Percentiles rank a stretch among this genome's conserved stretches.
Conservation (phyloP, 208 protist genomes). For the Leishmania gerbilli region DNA sequence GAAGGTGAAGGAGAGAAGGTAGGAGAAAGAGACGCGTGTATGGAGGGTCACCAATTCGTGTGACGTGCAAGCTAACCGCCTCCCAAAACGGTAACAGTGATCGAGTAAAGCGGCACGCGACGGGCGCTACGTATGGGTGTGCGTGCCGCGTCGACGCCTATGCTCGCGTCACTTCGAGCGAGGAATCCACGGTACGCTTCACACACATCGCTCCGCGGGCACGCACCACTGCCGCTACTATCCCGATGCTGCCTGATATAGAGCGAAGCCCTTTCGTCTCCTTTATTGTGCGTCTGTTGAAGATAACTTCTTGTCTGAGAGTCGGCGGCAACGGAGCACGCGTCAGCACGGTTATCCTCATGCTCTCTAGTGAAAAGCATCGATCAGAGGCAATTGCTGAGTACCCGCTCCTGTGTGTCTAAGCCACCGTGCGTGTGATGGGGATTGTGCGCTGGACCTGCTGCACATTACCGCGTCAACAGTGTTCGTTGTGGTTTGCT, state of each 20-base stretch:
- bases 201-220: not conserved
- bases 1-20: not conserved
- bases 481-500: not conserved
- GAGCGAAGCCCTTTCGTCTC: not conserved
- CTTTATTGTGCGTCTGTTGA: not conserved
- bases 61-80: not conserved
- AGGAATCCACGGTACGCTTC: not conserved
- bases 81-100: not conserved
- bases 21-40: not conserved
- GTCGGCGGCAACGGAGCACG: not conserved
- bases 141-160: not conserved
- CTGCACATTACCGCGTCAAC: not conserved
- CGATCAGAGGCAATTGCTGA: not conserved
- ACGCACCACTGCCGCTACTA: not conserved
- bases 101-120: not conserved
- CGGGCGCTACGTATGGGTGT: not conserved
- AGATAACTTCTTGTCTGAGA: not conserved
- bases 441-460: not conserved
- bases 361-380: not conserved
- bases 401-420: not conserved
- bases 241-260: not conserved
- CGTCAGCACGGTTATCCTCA: not conserved
- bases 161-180: not conserved
- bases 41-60: not conserved
- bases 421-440: not conserved